A percentile compares a stretch with the other conserved stretches of the same genome.
Conservation (phyloP, 306 rosid genomes). For the Malus fusca region DNA sequence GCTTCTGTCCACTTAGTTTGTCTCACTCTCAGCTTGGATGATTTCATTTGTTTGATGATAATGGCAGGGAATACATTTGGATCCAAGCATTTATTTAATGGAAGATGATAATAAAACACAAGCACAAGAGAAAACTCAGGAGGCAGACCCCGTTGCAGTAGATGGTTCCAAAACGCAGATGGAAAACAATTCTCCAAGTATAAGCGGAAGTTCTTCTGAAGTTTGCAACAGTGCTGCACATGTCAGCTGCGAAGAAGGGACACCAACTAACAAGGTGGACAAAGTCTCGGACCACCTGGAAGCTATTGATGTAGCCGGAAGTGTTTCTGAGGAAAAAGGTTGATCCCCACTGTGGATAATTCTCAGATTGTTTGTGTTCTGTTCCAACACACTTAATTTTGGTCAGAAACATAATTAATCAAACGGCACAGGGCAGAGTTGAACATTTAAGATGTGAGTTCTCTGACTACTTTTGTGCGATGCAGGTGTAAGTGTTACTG, state of each 20-base stretch:
- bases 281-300: conserved; percentile 33
- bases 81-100: conserved; percentile 96
- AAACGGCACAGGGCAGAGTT: not conserved
- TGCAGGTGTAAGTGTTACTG: conserved; percentile 52
- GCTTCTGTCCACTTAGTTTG: not conserved
- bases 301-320: conserved; percentile 32
- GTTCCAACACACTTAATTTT: not conserved
- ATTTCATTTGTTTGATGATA: conserved; percentile 4
- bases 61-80: conserved; percentile 86
- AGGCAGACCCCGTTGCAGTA: conserved; percentile 29
- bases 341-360: conserved; percentile 9
- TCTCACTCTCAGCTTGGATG: conserved; percentile 3
- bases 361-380: conserved; percentile 1
- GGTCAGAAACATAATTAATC: not conserved
- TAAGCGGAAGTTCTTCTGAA: conserved; percentile 20
- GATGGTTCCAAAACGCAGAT: conserved; percentile 33
- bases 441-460: conserved; percentile 5
- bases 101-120: conserved; percentile 69
- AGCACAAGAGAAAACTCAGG: conserved; percentile 33
- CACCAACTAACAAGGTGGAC: conserved; percentile 30
- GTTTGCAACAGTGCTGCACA: conserved; percentile 16
- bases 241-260: conserved; percentile 30
- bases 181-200: conserved; percentile 23
- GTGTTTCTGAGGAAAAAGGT: conserved; percentile 46
- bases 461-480: conserved; percentile 6